Conservation (phyloP, 2,329 filamentous ascomycete genomes). For the Graphium sp. region DNA sequence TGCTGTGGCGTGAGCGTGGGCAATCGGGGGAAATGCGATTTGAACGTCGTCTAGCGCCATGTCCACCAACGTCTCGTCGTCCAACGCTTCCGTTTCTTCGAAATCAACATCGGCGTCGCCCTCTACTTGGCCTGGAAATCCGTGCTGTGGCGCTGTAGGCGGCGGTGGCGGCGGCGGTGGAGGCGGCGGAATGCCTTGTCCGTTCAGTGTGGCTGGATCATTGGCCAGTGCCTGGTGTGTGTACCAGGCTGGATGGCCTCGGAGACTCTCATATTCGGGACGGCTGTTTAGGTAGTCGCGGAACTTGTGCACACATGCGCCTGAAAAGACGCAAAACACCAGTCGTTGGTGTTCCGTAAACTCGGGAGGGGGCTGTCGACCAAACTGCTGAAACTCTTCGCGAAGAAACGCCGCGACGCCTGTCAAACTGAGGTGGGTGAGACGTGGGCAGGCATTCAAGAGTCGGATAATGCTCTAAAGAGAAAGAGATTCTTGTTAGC, state of each 20-base stretch:
- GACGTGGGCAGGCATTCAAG: conserved; percentile 76
- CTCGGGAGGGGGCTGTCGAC: conserved; percentile 71
- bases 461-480: conserved; percentile 71
- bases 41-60: too few species aligned
- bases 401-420: conserved; percentile 83
- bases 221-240: too few species aligned
- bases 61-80: too few species aligned
- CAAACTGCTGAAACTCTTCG: conserved; percentile 71
- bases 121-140: neutral
- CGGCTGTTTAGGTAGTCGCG: conserved; percentile 58
- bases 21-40: too few species aligned
- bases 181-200: neutral
- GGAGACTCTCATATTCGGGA: conserved; percentile 25
- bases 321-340: conserved; percentile 96
- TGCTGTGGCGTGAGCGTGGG: too few species aligned
- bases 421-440: conserved; percentile 89
- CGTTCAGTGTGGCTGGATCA: neutral
- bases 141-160: too few species aligned
- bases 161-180: neutral
- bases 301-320: conserved; percentile 61
- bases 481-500: conserved; percentile 3
- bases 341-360: conserved; percentile 92
- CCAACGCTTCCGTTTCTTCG: neutral
- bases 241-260: conserved; percentile 11
- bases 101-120: neutral